These are phyloP conservation scores for Penicillium sp. DNA, from an alignment of 2,329 filamentous ascomycete genomes.

Conservation along the genomic window DNA sequence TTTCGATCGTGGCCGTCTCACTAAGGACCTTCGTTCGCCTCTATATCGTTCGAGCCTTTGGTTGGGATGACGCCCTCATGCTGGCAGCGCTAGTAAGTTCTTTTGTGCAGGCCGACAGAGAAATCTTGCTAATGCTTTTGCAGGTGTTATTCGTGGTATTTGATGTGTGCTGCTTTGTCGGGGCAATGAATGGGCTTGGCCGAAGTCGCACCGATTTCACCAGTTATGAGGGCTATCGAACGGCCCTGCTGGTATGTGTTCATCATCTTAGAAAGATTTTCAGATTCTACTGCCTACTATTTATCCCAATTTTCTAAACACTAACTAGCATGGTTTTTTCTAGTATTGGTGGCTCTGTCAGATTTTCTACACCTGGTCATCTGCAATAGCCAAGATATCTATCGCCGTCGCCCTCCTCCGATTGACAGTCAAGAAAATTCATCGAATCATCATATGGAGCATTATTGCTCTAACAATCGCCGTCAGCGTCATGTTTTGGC, in stretches of 20 bases:
- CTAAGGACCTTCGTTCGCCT: slow-evolving; percentile 34
- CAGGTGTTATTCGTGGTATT: slow-evolving; percentile 19
- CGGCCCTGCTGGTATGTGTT: slow-evolving; percentile 20
- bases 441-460: slow-evolving; percentile 52
- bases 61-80: slow-evolving; percentile 36
- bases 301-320: background rate
- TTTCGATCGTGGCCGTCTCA: slow-evolving; percentile 28
- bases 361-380: slow-evolving; percentile 54
- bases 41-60: slow-evolving; percentile 30
- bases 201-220: slow-evolving; percentile 16
- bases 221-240: slow-evolving; percentile 9
- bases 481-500: slow-evolving; percentile 53
- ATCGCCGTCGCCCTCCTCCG: slow-evolving; percentile 58
- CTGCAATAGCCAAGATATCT: slow-evolving; percentile 54
- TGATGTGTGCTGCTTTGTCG: slow-evolving; percentile 11
- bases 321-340: background rate
- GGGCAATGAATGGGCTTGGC: slow-evolving; percentile 19
- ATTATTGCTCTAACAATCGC: slow-evolving; percentile 49
- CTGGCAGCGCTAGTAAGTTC: slow-evolving; percentile 29
- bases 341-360: slow-evolving; percentile 57
- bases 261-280: too few species aligned
- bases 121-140: background rate
- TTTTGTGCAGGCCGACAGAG: background rate
- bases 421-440: slow-evolving; percentile 49
- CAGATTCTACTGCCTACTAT: too few species aligned